phyloP scores from a whole-genome alignment of 192 early-diverging fungal species.

The Linnemannia exigua region DNA sequence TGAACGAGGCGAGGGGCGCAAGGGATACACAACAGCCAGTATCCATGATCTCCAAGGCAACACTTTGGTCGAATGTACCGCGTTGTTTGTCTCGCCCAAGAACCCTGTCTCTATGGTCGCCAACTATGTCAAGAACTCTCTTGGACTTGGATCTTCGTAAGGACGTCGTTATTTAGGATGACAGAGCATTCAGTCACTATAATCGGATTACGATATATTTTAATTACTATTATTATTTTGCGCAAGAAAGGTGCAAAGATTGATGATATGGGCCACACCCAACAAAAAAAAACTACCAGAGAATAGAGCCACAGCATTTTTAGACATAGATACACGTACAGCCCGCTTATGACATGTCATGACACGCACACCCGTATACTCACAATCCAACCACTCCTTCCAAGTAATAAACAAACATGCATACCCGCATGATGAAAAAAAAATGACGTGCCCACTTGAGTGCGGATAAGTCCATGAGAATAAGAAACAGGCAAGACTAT shows the following conservation, averaged over 20 bases:
- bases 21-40: slow-evolving; percentile 63
- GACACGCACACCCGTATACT: neutral
- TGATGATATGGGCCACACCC: neutral
- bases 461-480: neutral
- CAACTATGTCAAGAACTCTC: slow-evolving; percentile 53
- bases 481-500: too few species aligned
- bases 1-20: slow-evolving; percentile 76
- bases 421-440: neutral
- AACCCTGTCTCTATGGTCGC: slow-evolving; percentile 47
- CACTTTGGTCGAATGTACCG: slow-evolving; percentile 38
- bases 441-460: neutral
- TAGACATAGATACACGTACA: neutral
- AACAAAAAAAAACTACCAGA: neutral
- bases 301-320: neutral
- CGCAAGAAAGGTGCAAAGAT: too few species aligned
- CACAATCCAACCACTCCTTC: neutral
- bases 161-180: too few species aligned
- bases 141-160: slow-evolving; percentile 31
- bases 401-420: neutral
- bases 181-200: too few species aligned
- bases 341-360: neutral
- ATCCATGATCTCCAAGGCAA: slow-evolving; percentile 44
- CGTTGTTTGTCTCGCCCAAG: slow-evolving; percentile 50
- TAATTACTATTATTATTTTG: too few species aligned
- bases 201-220: too few species aligned